Evolutionary conservation across 148 eudicot species (phyloP).

Genomic region (Chenopodium quinoa): DNA sequence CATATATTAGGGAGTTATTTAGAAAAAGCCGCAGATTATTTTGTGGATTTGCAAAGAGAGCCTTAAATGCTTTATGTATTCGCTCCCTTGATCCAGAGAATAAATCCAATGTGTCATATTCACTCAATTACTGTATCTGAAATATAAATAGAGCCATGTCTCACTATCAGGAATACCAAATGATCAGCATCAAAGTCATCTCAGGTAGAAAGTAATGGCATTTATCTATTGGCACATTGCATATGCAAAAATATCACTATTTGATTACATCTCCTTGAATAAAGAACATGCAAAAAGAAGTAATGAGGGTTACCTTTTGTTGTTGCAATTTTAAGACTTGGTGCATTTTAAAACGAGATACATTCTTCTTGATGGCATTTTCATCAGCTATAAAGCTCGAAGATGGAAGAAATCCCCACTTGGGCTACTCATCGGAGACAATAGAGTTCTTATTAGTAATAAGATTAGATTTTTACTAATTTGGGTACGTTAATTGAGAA

Average conservation of each 20-base stretch:
- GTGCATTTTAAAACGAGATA: slow-evolving; percentile 88
- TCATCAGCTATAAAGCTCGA: slow-evolving; percentile 65
- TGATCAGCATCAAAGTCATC: background rate
- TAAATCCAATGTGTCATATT: slow-evolving; percentile 84
- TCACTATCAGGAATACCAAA: slow-evolving; percentile 4
- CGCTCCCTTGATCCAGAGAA: slow-evolving; percentile 82
- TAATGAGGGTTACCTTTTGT: slow-evolving; percentile 48
- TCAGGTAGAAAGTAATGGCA: background rate
- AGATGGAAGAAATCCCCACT: slow-evolving; percentile 89
- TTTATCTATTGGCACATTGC: background rate
- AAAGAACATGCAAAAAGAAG: background rate
- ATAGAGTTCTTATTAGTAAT: slow-evolving; percentile 17
- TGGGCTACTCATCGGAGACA: slow-evolving; percentile 61
- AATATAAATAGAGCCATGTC: slow-evolving; percentile 12
- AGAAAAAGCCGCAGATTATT: slow-evolving; percentile 89
- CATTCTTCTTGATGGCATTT: slow-evolving; percentile 63
- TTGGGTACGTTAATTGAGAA: background rate
- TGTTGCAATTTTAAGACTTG: slow-evolving; percentile 68
- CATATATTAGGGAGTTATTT: slow-evolving; percentile 78
- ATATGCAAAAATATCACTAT: background rate
- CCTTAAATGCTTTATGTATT: slow-evolving; percentile 64
- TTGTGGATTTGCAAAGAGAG: slow-evolving; percentile 76
- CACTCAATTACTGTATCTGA: slow-evolving; percentile 76
- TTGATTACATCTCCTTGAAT: background rate
- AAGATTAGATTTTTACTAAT: slow-evolving; percentile 1